Evolutionary conservation across 176 grass and related monocot species (phyloP).

Genomic region (Pharus latifolius): DNA sequence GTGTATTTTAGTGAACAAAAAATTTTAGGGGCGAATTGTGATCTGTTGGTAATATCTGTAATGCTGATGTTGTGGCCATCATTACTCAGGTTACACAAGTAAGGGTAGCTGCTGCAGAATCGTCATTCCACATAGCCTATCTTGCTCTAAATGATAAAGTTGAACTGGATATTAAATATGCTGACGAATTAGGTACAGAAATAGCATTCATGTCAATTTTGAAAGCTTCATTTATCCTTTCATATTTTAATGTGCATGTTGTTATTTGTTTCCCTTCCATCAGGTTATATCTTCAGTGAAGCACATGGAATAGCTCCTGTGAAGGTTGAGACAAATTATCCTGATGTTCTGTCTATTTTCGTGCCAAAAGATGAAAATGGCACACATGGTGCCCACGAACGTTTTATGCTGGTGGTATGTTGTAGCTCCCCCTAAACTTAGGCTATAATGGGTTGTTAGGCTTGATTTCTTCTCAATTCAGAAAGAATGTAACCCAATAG

Average conservation of each 20-base stretch:
- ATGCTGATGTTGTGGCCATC: slow-evolving; percentile 17
- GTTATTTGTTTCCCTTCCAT: slow-evolving; percentile 3
- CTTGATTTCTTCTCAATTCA: slow-evolving; percentile 2
- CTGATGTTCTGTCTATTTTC: slow-evolving; percentile 78
- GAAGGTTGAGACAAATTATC: slow-evolving; percentile 84
- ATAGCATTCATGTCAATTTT: background rate
- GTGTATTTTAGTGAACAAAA: background rate
- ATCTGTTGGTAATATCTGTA: background rate
- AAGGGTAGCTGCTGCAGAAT: slow-evolving; percentile 54
- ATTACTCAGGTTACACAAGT: slow-evolving; percentile 77
- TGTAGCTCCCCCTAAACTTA: background rate
- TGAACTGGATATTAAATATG: slow-evolving; percentile 68
- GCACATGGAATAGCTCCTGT: slow-evolving; percentile 81
- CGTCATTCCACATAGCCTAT: slow-evolving; percentile 56
- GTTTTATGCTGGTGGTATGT: slow-evolving; percentile 59
- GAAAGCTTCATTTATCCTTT: background rate
- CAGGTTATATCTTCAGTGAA: slow-evolving; percentile 83
- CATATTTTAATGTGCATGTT: slow-evolving; percentile 1
- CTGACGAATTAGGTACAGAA: slow-evolving; percentile 84
- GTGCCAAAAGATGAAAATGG: slow-evolving; percentile 43
- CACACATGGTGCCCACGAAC: slow-evolving; percentile 34
- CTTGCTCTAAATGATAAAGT: slow-evolving; percentile 55
- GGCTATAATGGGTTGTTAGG: background rate
- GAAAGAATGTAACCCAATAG: background rate
- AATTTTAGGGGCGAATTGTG: background rate